phyloP scores from a whole-genome alignment of 1,284 basidiomycete genomes.

The Naganishia sp. region DNA sequence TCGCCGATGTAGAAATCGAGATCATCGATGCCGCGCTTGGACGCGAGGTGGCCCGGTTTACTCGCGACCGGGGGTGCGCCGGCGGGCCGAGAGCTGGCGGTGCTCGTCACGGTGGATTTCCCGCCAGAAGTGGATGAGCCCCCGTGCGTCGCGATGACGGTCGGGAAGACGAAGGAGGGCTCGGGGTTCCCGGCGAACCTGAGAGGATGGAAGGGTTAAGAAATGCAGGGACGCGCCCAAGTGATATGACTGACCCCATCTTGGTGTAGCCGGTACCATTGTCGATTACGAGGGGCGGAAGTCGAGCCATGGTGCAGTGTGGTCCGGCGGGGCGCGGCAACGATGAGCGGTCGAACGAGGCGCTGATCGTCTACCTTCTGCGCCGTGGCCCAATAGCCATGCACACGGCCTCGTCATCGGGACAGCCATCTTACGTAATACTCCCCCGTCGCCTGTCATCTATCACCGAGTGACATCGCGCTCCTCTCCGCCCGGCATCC shows the following conservation, averaged over 20 bases:
- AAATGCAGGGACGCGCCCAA: background rate
- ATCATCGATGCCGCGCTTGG: conserved; percentile 97
- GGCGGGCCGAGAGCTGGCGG: conserved; percentile 24
- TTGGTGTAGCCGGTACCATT: conserved; percentile 98
- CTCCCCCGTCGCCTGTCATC: no score
- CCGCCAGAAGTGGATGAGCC: conserved; percentile 46
- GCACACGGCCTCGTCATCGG: conserved; percentile 18
- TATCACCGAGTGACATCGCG: background rate
- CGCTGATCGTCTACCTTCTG: no score
- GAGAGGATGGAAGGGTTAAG: background rate
- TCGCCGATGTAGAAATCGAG: conserved; percentile 99
- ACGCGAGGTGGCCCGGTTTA: conserved; percentile 90
- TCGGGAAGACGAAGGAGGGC: conserved; percentile 95
- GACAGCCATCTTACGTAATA: conserved; percentile 6
- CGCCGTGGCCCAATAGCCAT: background rate
- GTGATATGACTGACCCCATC: conserved; percentile 71
- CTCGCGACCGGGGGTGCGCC: conserved; percentile 60
- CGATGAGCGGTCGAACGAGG: no score
- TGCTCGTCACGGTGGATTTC: conserved; percentile 32
- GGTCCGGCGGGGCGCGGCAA: background rate
- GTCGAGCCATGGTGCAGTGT: conserved; percentile 64
- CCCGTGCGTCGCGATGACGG: conserved; percentile 84
- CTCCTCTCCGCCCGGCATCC: background rate
- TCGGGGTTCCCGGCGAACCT: conserved; percentile 99
- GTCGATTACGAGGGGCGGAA: conserved; percentile 61